A percentile compares a stretch with the other conserved stretches of the same genome.
These are phyloP conservation scores for Chondrostereum purpureum DNA, from an alignment of 1,284 basidiomycete species.

Conservation along the genomic window DNA sequence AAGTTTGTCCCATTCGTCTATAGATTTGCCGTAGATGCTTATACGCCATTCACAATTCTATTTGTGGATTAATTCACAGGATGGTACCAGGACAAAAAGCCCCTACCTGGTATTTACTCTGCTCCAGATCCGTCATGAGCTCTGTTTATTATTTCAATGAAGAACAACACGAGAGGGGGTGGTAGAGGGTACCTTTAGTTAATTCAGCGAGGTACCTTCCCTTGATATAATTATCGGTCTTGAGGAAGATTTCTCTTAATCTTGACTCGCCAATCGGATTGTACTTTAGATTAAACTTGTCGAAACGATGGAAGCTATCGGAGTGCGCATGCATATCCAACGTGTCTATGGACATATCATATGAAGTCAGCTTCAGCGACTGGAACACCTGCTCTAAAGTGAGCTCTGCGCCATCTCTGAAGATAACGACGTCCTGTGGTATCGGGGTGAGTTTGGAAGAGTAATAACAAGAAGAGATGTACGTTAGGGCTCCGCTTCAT, in stretches of 20 bases:
- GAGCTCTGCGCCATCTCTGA: slow-evolving; percentile 85
- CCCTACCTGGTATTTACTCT: slow-evolving; percentile 93
- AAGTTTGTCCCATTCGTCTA: slow-evolving; percentile 95
- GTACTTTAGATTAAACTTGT: slow-evolving; percentile 92
- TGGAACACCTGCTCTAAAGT: slow-evolving; percentile 94
- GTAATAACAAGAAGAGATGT: slow-evolving; percentile 36
- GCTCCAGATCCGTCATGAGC: slow-evolving; percentile 93
- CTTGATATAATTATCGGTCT: slow-evolving; percentile 93
- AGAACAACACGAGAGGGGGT: not conserved
- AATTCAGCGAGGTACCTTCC: slow-evolving; percentile 94
- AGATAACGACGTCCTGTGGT: slow-evolving; percentile 87
- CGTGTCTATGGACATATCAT: slow-evolving; percentile 98
- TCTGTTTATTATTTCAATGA: slow-evolving; percentile 43
- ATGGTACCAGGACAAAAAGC: not conserved
- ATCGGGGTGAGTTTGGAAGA: not conserved
- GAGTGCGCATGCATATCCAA: slow-evolving; percentile 99
- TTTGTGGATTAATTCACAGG: slow-evolving; percentile 7
- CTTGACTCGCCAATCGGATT: slow-evolving; percentile 95
- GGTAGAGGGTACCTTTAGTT: slow-evolving; percentile 62
- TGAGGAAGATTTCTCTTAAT: slow-evolving; percentile 95
- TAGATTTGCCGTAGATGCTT: slow-evolving; percentile 84
- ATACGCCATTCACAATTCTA: slow-evolving; percentile 96
- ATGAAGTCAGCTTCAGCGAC: slow-evolving; percentile 91
- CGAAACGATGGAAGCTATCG: slow-evolving; percentile 96
- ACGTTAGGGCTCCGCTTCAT: slow-evolving; percentile 63